Evolutionary conservation across 306 rosid species (phyloP), one percentile per base, ranked within the genome.

Genomic region (Neltuma alba): DNA sequence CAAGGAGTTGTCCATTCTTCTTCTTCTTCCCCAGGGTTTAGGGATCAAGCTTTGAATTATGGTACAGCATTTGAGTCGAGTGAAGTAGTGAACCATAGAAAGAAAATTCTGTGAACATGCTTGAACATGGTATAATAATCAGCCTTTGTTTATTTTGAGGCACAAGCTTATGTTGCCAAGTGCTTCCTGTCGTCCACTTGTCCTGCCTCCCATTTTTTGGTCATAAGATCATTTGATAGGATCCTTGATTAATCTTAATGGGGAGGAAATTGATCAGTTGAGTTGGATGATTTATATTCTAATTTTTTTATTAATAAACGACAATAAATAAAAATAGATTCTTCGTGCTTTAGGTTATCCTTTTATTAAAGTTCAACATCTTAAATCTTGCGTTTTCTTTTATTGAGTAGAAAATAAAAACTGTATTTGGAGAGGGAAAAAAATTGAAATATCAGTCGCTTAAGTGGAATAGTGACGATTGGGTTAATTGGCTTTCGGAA

Each of bases 1-100:
- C 74, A 75, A 81, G 79, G 79, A 80, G 77, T 77, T 74, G 73
- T 76, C 65, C 77, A 81, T 84, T 75, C 79, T 86, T 85, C 79
- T 76, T 60, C 73, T 31, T 80, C 14, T 80, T 70, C 72, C 55
- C 68, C 27, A 78, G 67, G 67, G 36, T 77, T 40, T 82, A 47
- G 78, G 73, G 84, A 81, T 80, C 42, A 80, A 54, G 64, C 77
- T 67, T 77, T 66, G 65, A 80, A 79, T 47, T 70, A 48, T 67
- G 63, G 40, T 78, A 74, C 70, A 62, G 83, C 82, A 68, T 80
- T 73, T 70, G 83, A 82, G 76, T 83, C 73, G 84, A 81, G 86
- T 76, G 81, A 74, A 72, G 64, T 33, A 81, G 86, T 76, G 81
- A 74, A 72, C 69, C 38, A 25, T 44, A 67, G 76, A 70, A 72